Base-by-base conservation (phyloP, 345 rosid species). In the Eutrema japonicum region DNA sequence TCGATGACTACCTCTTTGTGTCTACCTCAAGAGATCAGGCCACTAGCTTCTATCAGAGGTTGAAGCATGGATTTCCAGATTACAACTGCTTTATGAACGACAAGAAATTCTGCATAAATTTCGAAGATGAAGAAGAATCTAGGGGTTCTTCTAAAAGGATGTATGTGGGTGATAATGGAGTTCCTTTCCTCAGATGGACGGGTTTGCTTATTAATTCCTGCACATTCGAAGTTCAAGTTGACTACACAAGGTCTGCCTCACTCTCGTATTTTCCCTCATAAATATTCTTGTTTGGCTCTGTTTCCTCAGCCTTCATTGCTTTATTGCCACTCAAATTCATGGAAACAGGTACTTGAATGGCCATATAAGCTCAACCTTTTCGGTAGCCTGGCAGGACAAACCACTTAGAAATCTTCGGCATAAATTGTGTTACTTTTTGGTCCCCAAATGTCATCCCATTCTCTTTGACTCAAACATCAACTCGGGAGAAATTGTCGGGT, bases 41-140 rank as follows among this genome's bases (percentile, higher is more conserved):
- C 3, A 45, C 80, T 68, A 48, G 78, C 66, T 86, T 91, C 57
- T 86, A 80, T 64, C 50, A 66, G 30, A 83, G 83, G 67, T 74
- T 91, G 68, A 73, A 49, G 26, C 57, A 73, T 42, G 97, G 98
- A 33, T 89, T 91, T 82, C 74, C 71, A 13, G 91, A 84, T 13
- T 93, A 89, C 51, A 91, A 89, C 68, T 93, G 96, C 81, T 75
- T 79, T 66, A 89, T 93, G 98, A 93, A 93, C 55, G 81, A 81
- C 55, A 79, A 72, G 9, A 93, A 93, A 14, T 89, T 80, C 76
- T 75, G 86, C 80, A 59, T 79, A 56, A 93, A 81, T 85, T 91
- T 93, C 65, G 85, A 83, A 69, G 66, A 64, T 74, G 87, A 79
- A 71, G 58, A 52, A 43, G 66, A 62, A 47, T 60, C 80, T 10